These are phyloP conservation scores for Plectosphaerella sp. DNA, from an alignment of 2,329 filamentous ascomycete genomes.

Conservation along the genomic window DNA sequence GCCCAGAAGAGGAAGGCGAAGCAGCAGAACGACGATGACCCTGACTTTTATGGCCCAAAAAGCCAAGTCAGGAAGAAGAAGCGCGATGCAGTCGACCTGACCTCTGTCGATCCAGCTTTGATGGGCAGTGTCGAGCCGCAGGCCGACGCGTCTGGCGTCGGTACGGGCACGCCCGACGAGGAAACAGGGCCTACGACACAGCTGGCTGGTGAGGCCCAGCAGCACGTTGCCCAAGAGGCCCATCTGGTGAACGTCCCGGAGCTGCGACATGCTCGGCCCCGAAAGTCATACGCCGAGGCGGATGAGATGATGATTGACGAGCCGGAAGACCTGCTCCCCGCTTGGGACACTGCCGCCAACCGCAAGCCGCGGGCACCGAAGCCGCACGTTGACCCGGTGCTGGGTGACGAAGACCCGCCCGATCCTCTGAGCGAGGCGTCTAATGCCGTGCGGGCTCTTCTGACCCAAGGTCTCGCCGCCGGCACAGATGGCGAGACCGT, in stretches of 20 bases:
- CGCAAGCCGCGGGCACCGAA: background rate
- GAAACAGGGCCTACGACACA: constrained; percentile 7
- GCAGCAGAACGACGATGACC: constrained; percentile 48
- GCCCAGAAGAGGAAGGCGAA: constrained; percentile 48
- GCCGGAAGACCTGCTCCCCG: constrained; percentile 31
- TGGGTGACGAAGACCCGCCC: background rate
- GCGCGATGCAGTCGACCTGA: constrained; percentile 16
- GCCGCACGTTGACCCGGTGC: background rate
- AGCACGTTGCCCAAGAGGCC: background rate
- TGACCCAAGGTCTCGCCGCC: constrained; percentile 12
- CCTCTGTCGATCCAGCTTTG: constrained; percentile 49
- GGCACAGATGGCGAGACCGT: constrained; percentile 6
- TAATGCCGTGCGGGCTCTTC: constrained; percentile 24
- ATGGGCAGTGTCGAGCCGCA: constrained; percentile 22
- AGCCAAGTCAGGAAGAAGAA: constrained; percentile 39
- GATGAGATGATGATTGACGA: constrained; percentile 37
- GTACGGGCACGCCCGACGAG: constrained; percentile 13
- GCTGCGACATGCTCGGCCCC: constrained; percentile 49
- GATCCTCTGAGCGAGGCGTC: constrained; percentile 35
- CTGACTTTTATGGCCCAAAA: constrained; percentile 44
- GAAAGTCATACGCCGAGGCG: constrained; percentile 43
- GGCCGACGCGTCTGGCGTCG: constrained; percentile 8
- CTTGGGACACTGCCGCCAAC: constrained; percentile 5
- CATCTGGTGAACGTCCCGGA: constrained; percentile 35
- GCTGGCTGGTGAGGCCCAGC: constrained; percentile 3